Base-by-base conservation (phyloP, 2,329 filamentous ascomycete species). In the Colletotrichum endophyticum region DNA sequence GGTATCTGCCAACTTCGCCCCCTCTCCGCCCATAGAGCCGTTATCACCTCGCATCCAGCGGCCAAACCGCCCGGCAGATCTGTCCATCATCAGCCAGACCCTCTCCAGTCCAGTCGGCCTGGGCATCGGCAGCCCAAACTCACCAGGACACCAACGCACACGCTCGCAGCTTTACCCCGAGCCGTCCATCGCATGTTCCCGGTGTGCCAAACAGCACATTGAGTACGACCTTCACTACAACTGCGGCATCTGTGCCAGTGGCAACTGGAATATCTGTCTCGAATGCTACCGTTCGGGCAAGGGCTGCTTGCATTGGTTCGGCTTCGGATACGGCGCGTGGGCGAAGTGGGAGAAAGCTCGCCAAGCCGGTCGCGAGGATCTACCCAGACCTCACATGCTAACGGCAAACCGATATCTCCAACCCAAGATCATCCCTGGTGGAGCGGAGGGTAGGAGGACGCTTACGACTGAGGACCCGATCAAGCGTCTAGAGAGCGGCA, bases 221-320 rank as follows among this genome's bases (percentile, higher is more conserved):
- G 94, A 98, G 82, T 95, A 98, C 80, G 92, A 95, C 11, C 86
- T 98, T 3, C 95, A 98, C 84, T 98, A 96, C 85, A 94, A 94
- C 82, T 99, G 96, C 84, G 84, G 86, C 3, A 88, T 88, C 66
- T 98, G 96, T 83, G 88, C 91, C 19, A 86, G 89, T 8, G 95
- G 95, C 1, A 87, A 91, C 63, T 98, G 94, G 88, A 94, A 96
- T 82, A 87, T 98, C 13, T 99, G 96, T 81, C 85, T 94, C 3
- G 89, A 89, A 78, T 99, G 96, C 86, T 98, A 98, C 83, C 92
- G 95, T 32, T 83, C 87, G 15, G 93, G 94, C 11, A 91, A 91
- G 81, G 96, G 96, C 13, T 99, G 96, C 83, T 88, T 92, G 22
- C 92, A 97, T 82, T 98, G 96, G 95, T 96, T 94, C 80, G 96